Base-by-base conservation (phyloP, 106 monocot genomes). In the Platanthera zijinensis region DNA sequence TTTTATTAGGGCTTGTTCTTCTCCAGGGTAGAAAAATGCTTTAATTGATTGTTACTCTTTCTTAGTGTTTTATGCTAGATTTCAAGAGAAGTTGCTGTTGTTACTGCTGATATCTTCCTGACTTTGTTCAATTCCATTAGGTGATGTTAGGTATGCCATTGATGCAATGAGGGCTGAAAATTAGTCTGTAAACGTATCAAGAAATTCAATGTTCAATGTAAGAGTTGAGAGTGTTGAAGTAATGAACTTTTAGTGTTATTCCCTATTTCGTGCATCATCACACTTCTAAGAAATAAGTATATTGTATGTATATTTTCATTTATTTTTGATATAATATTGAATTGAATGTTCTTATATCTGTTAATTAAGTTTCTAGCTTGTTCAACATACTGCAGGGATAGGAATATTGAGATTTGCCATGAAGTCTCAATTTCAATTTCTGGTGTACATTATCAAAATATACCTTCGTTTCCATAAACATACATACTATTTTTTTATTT, bases 181-280 rank as follows among this genome's bases (percentile, higher is more conserved):
- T 79, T 84, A 61, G 76, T 84, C 74, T 75, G 32, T 82, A 73
- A 84, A 83, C 56, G 75, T 81, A 28, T 74, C 71, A 2, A 76
- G 57, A 48, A 76, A 54, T n/a, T n/a, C n/a, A n/a, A n/a, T n/a
- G n/a, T 75, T 87, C 87, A 80, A 90, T 77, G 95, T 96, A 90
- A 79, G 83, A 12, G 74, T 71, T 77, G 56, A 46, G 6, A 17
- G 51, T 70, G 32, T 71, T 4, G n/a, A 71, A 18, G 25, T 48
- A 0, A 3, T 45, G 30, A 48, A 32, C 5, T 72, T 28, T 51
- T 30, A 14, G 53, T 22, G 10, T 75, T 69, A 5, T 46, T 66
- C 50, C 61, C 51, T 48, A 5, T 81, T 5, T 50, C 57, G 52
- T 80, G 51, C 19, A 28, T 28, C 10, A 57, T 14, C 6, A 1